These are phyloP conservation scores for Adansonia grandidieri DNA, from an alignment of 441 rosid species.

Conservation along the genomic window DNA sequence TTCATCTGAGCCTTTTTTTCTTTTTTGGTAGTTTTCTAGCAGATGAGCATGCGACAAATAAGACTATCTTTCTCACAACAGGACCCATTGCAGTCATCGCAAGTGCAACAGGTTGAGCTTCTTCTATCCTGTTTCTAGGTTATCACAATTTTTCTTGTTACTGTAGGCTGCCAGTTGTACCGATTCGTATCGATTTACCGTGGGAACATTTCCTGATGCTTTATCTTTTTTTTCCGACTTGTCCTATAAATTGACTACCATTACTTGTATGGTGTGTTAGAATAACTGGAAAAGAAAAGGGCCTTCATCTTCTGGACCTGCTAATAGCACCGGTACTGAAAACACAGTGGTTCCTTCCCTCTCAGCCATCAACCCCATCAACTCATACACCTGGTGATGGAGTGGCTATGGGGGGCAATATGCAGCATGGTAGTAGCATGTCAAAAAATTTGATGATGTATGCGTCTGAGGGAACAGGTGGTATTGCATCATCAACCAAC, in stretches of 20 bases:
- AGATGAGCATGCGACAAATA: conserved; percentile 80
- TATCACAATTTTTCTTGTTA: conserved; percentile 15
- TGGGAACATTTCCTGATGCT: not conserved
- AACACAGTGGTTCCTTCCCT: conserved; percentile 71
- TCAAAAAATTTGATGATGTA: conserved; percentile 65
- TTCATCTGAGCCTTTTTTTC: conserved; percentile 28
- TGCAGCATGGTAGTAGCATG: conserved; percentile 65
- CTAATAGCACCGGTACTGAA: conserved; percentile 82
- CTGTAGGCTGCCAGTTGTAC: conserved; percentile 6
- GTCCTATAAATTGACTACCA: conserved; percentile 22
- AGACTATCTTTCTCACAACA: conserved; percentile 92
- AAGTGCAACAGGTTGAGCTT: conserved; percentile 55
- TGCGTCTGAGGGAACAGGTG: conserved; percentile 69
- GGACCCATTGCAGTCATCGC: conserved; percentile 70
- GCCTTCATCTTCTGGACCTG: conserved; percentile 69
- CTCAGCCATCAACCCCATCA: conserved; percentile 87
- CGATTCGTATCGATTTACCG: conserved; percentile 3
- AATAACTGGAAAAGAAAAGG: conserved; percentile 76
- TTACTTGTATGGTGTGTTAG: conserved; percentile 43
- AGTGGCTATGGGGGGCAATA: conserved; percentile 59
- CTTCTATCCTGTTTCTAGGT: not conserved
- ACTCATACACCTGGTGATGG: conserved; percentile 86
- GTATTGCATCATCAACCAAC: conserved; percentile 39
- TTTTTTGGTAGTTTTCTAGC: conserved; percentile 47
- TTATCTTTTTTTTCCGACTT: not conserved